A percentile compares a stretch with the other conserved stretches of the same genome.
Evolutionary conservation across 495 filamentous ascomycete species (phyloP).

Genomic region (Annulohypoxylon moriforme): DNA sequence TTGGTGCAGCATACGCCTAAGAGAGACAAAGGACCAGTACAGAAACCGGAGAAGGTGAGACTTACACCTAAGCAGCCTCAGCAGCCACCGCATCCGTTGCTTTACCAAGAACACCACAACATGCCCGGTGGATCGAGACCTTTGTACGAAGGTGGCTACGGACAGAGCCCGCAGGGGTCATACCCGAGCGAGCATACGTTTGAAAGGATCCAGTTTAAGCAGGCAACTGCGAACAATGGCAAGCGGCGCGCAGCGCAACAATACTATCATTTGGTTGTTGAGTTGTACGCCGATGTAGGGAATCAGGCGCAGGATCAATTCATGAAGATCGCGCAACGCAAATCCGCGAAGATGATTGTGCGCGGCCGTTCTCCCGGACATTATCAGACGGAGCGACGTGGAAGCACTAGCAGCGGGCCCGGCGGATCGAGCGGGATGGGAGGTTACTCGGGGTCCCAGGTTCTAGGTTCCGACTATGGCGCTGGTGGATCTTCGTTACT

Average conservation of each 20-base stretch:
- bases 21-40: conserved; percentile 89
- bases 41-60: conserved; percentile 76
- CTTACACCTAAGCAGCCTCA: conserved; percentile 74
- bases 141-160: conserved; percentile 55
- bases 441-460: conserved; percentile 51
- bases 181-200: conserved; percentile 75
- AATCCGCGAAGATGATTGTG: conserved; percentile 90
- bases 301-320: conserved; percentile 61
- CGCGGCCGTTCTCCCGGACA: conserved; percentile 93
- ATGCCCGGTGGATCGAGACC: conserved; percentile 53
- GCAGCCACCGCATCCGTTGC: conserved; percentile 55
- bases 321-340: conserved; percentile 81
- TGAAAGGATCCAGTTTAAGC: conserved; percentile 96
- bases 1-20: conserved; percentile 96
- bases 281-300: conserved; percentile 83
- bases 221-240: conserved; percentile 95
- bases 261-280: conserved; percentile 91
- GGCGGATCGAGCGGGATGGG: conserved; percentile 66
- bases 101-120: conserved; percentile 51
- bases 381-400: conserved; percentile 84
- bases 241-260: conserved; percentile 92
- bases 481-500: conserved; percentile 49
- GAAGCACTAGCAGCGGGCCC: conserved; percentile 78
- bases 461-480: conserved; percentile 54
- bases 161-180: conserved; percentile 50